Evolutionary conservation across 257 asterid genomes (phyloP).

Genomic region (Gentiana macrophylla): DNA sequence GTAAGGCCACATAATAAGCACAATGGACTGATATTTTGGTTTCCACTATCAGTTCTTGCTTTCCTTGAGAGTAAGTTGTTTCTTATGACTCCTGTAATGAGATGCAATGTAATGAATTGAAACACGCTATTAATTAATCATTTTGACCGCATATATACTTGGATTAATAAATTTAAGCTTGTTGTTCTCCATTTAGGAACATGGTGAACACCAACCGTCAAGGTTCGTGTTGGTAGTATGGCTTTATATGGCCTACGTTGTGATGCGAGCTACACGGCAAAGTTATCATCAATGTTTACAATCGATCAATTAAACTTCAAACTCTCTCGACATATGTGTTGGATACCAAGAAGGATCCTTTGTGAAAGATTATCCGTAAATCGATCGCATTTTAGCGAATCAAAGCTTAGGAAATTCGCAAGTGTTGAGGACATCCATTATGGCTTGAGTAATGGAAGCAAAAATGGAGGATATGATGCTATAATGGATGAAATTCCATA

Average conservation of each 20-base stretch:
- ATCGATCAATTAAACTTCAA: slow-evolving; percentile 35
- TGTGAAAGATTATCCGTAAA: slow-evolving; percentile 18
- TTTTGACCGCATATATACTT: no score
- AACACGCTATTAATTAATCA: background rate
- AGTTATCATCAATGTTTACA: slow-evolving; percentile 50
- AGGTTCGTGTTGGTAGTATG: slow-evolving; percentile 30
- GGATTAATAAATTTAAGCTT: background rate
- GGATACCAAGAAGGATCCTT: slow-evolving; percentile 48
- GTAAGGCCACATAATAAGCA: slow-evolving; percentile 10
- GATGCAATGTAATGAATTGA: no score
- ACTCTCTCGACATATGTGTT: slow-evolving; percentile 23
- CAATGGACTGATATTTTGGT: slow-evolving; percentile 19
- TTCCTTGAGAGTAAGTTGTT: slow-evolving; percentile 42
- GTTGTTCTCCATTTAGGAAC: slow-evolving; percentile 21
- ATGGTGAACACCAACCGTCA: slow-evolving; percentile 44
- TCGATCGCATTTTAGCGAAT: slow-evolving; percentile 16
- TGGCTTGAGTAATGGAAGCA: slow-evolving; percentile 35
- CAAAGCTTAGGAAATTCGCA: slow-evolving; percentile 24
- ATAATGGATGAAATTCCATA: slow-evolving; percentile 45
- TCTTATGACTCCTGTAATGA: background rate
- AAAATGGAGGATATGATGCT: slow-evolving; percentile 45
- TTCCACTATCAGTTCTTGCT: slow-evolving; percentile 46
- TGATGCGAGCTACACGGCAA: slow-evolving; percentile 57
- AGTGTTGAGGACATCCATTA: slow-evolving; percentile 24
- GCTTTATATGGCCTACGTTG: slow-evolving; percentile 48